A percentile compares a stretch with the other conserved stretches of the same genome.
Evolutionary conservation across 208 protist genomes (phyloP).

Genomic region (Leishmania aethiopica): DNA sequence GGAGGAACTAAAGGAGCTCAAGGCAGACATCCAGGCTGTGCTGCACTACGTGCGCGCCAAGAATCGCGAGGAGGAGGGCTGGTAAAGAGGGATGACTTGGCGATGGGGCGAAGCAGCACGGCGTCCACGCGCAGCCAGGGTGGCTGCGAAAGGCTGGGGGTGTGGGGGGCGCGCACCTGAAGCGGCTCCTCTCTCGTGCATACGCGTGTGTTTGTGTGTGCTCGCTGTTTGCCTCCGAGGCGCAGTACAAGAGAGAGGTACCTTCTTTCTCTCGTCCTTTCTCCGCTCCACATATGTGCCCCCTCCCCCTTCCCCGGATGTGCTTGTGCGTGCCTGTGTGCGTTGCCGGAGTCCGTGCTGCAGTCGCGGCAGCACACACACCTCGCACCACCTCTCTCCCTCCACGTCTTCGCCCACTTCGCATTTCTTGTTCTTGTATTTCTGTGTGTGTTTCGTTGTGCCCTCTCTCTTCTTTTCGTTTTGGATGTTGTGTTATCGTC

Average conservation of each 20-base stretch:
- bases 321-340: not conserved
- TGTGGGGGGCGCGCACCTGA: not conserved
- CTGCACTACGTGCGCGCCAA: constrained; percentile 79
- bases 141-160: not conserved
- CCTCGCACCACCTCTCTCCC: not conserved
- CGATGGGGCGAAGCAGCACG: not conserved
- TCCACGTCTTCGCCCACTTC: not conserved
- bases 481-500: not conserved
- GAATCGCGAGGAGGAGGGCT: constrained; percentile 64
- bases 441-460: not conserved
- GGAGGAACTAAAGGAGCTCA: constrained; percentile 67
- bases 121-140: not conserved
- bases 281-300: not conserved
- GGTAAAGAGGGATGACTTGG: constrained; percentile 15
- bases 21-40: constrained; percentile 78
- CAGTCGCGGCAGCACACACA: not conserved
- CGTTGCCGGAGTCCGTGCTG: not conserved
- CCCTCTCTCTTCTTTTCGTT: not conserved
- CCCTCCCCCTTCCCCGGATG: not conserved
- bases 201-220: not conserved
- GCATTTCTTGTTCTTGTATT: not conserved
- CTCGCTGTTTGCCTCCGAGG: not conserved
- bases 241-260: not conserved
- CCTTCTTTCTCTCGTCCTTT: not conserved
- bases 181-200: not conserved